phyloP scores from a whole-genome alignment of 495 filamentous ascomycete genomes.

The Daldinia vernicosa region DNA sequence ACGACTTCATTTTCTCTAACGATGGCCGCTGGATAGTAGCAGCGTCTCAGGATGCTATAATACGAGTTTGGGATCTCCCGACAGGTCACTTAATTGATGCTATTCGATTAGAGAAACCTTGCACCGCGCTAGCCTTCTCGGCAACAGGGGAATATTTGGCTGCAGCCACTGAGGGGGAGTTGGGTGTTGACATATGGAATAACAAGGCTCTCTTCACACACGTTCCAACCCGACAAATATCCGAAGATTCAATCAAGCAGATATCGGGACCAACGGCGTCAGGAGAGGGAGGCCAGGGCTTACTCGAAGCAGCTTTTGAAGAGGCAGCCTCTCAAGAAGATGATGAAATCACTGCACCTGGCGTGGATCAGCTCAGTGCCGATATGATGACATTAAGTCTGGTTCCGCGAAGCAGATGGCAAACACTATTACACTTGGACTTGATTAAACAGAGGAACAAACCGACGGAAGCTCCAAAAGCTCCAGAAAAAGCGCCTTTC shows the following conservation, averaged over 20 bases:
- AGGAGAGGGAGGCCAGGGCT: constrained; percentile 78
- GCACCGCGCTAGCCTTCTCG: constrained; percentile 86
- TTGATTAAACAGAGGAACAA: constrained; percentile 92
- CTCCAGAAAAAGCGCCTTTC: constrained; percentile 94
- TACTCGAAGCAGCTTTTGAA: constrained; percentile 74
- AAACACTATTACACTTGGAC: constrained; percentile 89
- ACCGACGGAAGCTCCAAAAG: constrained; percentile 88
- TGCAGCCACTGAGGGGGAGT: constrained; percentile 79
- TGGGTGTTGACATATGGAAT: constrained; percentile 95
- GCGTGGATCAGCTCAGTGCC: constrained; percentile 76
- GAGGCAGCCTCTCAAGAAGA: constrained; percentile 54
- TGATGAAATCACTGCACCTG: constrained; percentile 57
- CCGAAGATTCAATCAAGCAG: constrained; percentile 72
- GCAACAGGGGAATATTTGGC: constrained; percentile 91
- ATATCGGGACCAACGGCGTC: constrained; percentile 75
- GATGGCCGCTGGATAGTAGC: constrained; percentile 95
- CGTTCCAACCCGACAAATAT: constrained; percentile 81
- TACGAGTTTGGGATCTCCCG: constrained; percentile 94
- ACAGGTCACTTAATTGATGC: constrained; percentile 95
- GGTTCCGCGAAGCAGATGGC: constrained; percentile 90
- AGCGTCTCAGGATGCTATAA: constrained; percentile 79
- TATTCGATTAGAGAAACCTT: constrained; percentile 76
- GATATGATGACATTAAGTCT: constrained; percentile 88
- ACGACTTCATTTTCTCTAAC: constrained; percentile 89
- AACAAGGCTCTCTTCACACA: constrained; percentile 91